Evolutionary conservation across 805 yeast genomes (phyloP).

Genomic region (Starmerella vaccinii): DNA sequence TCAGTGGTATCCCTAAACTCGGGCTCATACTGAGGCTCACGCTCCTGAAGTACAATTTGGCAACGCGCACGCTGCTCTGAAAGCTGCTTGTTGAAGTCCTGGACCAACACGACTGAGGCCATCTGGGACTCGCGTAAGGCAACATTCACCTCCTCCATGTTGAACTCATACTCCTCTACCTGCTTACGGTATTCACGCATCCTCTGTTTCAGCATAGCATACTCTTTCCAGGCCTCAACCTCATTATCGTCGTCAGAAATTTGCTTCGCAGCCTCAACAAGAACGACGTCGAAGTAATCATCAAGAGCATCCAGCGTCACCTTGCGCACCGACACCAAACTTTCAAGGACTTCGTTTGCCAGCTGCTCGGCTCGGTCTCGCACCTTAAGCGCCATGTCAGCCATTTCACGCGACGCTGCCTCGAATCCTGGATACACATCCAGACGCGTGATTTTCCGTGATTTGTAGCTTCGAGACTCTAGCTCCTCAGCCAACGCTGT

Average conservation of each 20-base stretch:
- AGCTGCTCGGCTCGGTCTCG: constrained; percentile 24
- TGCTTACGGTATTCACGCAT: constrained; percentile 17
- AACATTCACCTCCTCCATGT: constrained; percentile 20
- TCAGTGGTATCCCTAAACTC: neutral
- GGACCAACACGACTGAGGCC: constrained; percentile 24
- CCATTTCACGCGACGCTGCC: constrained; percentile 18
- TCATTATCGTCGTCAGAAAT: constrained; percentile 23
- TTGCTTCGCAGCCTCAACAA: constrained; percentile 25
- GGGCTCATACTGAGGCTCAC: neutral
- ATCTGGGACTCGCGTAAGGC: constrained; percentile 26
- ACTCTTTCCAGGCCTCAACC: constrained; percentile 22
- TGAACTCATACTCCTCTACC: constrained; percentile 22
- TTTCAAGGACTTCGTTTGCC: constrained; percentile 22
- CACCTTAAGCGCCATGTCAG: constrained; percentile 23
- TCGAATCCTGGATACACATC: constrained; percentile 23
- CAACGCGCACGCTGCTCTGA: constrained; percentile 20
- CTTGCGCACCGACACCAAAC: constrained; percentile 20
- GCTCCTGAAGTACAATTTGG: constrained; percentile 25
- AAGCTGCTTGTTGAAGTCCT: constrained; percentile 22
- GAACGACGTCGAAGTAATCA: constrained; percentile 25
- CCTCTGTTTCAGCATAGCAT: constrained; percentile 22
- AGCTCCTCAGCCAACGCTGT: constrained; percentile 21
- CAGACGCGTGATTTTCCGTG: constrained; percentile 2
- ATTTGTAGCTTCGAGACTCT: constrained; percentile 8
- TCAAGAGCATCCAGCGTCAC: constrained; percentile 27